Evolutionary conservation across 225 moss, liverwort and hornwort genomes (phyloP).

Genomic region (Sphagnum tenellum): DNA sequence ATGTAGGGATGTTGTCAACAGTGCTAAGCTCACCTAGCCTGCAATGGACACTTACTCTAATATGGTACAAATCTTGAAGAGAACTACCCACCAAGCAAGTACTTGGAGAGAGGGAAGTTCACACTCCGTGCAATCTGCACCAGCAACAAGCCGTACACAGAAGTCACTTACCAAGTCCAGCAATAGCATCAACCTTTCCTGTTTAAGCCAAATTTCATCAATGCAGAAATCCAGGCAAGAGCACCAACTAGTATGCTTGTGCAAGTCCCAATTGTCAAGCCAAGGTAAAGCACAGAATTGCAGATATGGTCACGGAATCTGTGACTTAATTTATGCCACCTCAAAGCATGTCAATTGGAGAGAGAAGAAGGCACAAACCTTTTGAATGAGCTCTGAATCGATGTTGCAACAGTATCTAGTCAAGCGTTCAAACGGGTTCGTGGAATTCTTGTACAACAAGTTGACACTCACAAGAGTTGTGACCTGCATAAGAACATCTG

Average conservation of each 20-base stretch:
- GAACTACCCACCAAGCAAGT: conserved; percentile 66
- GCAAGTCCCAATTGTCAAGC: too few species aligned
- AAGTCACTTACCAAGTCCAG: too few species aligned
- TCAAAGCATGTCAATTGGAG: not conserved
- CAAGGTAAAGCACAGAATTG: too few species aligned
- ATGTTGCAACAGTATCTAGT: conserved; percentile 82
- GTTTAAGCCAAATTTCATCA: too few species aligned
- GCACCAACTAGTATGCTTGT: too few species aligned
- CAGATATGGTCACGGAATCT: too few species aligned
- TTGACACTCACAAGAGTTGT: conserved; percentile 68
- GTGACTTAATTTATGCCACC: not conserved
- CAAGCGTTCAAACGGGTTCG: conserved; percentile 62
- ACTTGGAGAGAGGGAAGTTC: conserved; percentile 77
- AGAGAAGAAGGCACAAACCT: conserved; percentile 28
- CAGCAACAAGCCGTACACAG: not conserved
- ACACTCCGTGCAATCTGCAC: conserved; percentile 77
- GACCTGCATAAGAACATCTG: conserved; percentile 84
- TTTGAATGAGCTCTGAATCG: conserved; percentile 58
- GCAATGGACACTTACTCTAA: too few species aligned
- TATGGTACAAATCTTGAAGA: too few species aligned
- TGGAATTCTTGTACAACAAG: conserved; percentile 63
- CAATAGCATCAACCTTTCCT: too few species aligned
- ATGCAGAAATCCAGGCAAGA: too few species aligned
- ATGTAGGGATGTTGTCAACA: too few species aligned
- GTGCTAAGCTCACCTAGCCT: too few species aligned